A percentile compares a stretch with the other conserved stretches of the same genome.
phyloP scores from a whole-genome alignment of 371 early-diverging fungal genomes.

The Synchytrium microbalum region DNA sequence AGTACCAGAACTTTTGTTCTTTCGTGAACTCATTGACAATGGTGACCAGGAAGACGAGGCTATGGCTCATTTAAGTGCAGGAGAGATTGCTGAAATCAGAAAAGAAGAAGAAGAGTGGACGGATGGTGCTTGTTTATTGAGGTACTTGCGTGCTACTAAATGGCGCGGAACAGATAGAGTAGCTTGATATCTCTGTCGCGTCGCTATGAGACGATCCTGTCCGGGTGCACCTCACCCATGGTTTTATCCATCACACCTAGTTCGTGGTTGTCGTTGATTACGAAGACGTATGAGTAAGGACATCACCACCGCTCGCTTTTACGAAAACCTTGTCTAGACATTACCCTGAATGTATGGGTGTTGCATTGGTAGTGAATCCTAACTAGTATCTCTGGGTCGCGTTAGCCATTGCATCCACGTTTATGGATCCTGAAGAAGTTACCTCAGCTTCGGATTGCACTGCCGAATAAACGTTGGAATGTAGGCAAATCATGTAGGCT shows the following conservation, averaged over 20 bases:
- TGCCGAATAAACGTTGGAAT: no score
- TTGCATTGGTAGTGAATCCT: constrained; percentile 41
- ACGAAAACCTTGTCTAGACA: constrained; percentile 69
- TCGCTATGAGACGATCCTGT: no score
- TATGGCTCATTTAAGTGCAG: not conserved
- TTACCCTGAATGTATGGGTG: constrained; percentile 52
- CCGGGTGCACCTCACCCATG: no score
- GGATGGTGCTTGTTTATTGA: constrained; percentile 30
- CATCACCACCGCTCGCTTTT: constrained; percentile 63
- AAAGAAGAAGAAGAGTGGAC: constrained; percentile 20
- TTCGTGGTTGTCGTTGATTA: constrained; percentile 77
- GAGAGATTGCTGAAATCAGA: not conserved
- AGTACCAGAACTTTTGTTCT: not conserved
- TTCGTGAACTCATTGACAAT: no score
- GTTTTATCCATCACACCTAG: no score
- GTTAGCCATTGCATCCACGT: constrained; percentile 41
- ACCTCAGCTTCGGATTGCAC: no score
- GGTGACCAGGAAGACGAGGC: not conserved
- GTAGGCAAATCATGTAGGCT: no score
- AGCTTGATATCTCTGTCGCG: no score
- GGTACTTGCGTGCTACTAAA: constrained; percentile 72
- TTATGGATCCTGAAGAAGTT: constrained; percentile 87
- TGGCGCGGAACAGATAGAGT: no score
- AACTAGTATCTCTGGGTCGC: constrained; percentile 75
- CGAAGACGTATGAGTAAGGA: constrained; percentile 56